These are phyloP conservation scores for Strigomonas galati DNA, from an alignment of 208 protist genomes.

Conservation along the genomic window DNA sequence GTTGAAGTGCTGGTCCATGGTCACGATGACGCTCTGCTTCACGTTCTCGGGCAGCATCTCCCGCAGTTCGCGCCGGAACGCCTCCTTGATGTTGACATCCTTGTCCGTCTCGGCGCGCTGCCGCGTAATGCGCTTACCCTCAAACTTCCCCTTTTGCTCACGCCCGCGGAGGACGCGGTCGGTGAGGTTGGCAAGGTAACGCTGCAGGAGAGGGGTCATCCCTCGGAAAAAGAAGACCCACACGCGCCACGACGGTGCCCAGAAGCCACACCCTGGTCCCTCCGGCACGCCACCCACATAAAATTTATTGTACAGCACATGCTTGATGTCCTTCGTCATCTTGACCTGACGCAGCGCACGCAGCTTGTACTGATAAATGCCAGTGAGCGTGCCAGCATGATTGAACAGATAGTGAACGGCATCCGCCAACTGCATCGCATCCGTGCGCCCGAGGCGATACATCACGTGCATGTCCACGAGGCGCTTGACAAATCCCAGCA, in stretches of 20 bases:
- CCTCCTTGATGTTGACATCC: constrained; percentile 99
- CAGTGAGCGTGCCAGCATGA: constrained; percentile 99
- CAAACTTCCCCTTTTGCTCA: constrained; percentile 90
- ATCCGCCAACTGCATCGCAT: constrained; percentile 99
- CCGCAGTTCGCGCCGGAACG: constrained; percentile 99
- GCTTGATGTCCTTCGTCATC: constrained; percentile 99
- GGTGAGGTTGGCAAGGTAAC: constrained; percentile 99
- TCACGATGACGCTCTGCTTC: constrained; percentile 94
- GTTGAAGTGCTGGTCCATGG: constrained; percentile 99
- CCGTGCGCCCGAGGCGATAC: constrained; percentile 99
- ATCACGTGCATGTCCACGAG: constrained; percentile 99
- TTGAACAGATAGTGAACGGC: constrained; percentile 99
- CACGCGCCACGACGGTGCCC: constrained; percentile 99
- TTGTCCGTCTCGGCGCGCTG: constrained; percentile 99
- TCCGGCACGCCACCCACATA: constrained; percentile 99
- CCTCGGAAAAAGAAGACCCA: constrained; percentile 99
- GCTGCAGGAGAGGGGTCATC: constrained; percentile 99
- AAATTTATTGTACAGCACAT: constrained; percentile 99
- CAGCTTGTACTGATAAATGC: constrained; percentile 99
- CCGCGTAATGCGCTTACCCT: constrained; percentile 99
- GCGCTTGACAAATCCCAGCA: constrained; percentile 99
- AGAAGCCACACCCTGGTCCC: constrained; percentile 99
- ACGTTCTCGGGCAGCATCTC: constrained; percentile 99
- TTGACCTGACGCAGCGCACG: constrained; percentile 99
- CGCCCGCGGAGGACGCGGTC: constrained; percentile 99